Conservation (phyloP, 148 eudicot genomes). For the Vaccinium corymbosum region DNA sequence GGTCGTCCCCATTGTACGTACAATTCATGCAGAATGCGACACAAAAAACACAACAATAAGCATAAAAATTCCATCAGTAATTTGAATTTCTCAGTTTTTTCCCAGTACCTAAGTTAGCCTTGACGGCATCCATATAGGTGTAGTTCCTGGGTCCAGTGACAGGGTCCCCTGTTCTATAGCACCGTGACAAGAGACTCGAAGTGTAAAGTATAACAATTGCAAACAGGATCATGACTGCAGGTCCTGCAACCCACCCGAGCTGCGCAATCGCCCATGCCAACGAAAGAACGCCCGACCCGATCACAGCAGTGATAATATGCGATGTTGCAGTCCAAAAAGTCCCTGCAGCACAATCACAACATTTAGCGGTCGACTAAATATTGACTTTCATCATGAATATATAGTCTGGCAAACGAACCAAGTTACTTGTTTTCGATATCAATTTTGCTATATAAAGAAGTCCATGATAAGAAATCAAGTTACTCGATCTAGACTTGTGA, state of each 20-base stretch:
- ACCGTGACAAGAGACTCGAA: constrained; percentile 29
- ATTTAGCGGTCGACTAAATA: neutral
- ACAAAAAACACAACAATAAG: neutral
- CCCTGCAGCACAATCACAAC: constrained; percentile 14
- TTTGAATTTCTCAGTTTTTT: neutral
- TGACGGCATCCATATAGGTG: constrained; percentile 43
- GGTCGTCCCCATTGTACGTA: neutral
- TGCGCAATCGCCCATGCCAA: constrained; percentile 38
- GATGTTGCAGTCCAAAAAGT: constrained; percentile 33
- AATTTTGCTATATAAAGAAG: too few species aligned
- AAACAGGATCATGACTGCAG: constrained; percentile 27
- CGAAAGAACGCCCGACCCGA: constrained; percentile 40
- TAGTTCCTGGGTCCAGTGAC: constrained; percentile 32
- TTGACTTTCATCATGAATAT: too few species aligned
- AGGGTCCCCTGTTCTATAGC: constrained; percentile 39
- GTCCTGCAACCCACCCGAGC: constrained; percentile 42
- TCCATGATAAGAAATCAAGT: too few species aligned
- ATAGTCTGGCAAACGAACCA: too few species aligned
- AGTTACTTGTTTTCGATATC: too few species aligned
- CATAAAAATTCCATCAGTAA: neutral
- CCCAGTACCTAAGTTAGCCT: constrained; percentile 23
- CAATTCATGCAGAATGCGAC: neutral
- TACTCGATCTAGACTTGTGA: too few species aligned
- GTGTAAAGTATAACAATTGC: constrained; percentile 34
- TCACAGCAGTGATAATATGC: constrained; percentile 34